Base-by-base conservation (phyloP, 495 filamentous ascomycete species). In the Evernia prunastri region DNA sequence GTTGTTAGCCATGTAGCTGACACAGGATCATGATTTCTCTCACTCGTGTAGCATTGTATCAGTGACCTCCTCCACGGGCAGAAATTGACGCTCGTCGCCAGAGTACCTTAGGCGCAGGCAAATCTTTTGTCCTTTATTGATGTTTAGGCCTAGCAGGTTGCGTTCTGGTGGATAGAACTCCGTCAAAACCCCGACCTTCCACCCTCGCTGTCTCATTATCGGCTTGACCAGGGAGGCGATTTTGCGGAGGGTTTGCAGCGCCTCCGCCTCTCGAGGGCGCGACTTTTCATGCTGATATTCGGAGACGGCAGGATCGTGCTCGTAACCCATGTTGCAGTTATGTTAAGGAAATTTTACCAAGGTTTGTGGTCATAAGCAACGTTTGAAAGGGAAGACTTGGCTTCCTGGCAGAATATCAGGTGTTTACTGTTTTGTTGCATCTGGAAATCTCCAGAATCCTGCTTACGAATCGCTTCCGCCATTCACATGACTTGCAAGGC, bases 11-110 rank as follows among this genome's bases (percentile, higher is more conserved):
- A 15, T 49, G 8, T 31, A 20, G 5, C 15, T 37, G 18, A 7
- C 31, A 42, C 35, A 31, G 13, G n/a, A 11, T 12, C 18, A 17
- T 39, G 43, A 33, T 15, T 3, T 3, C n/a, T 75, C 79, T 71
- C 70, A 85, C 82, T 97, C 94, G 72, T 98, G 94, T 37, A 98
- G 84, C 89, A 97, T 93, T 2, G 93, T 97, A 73, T 95, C 91
- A 18, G 88, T 79, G 3, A 96, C 82, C 66, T 89, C 76, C 60
- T 96, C 91, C 33, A 92, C 68, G 12, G 90, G 87, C 12, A 96
- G 74, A 69, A 98, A 98, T 72, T 89, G 86, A 58, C 75, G 83
- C 47, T 85, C 79, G 75, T 97, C 89, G 64, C 79, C 79, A 27
- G 87, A 77, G 76, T 95, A 88, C 40, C 94, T 88, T 29, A 98